A percentile compares a stretch with the other conserved stretches of the same genome.
Evolutionary conservation across 2,329 filamentous ascomycete genomes (phyloP).

Genomic region (Diplodia mutila): DNA sequence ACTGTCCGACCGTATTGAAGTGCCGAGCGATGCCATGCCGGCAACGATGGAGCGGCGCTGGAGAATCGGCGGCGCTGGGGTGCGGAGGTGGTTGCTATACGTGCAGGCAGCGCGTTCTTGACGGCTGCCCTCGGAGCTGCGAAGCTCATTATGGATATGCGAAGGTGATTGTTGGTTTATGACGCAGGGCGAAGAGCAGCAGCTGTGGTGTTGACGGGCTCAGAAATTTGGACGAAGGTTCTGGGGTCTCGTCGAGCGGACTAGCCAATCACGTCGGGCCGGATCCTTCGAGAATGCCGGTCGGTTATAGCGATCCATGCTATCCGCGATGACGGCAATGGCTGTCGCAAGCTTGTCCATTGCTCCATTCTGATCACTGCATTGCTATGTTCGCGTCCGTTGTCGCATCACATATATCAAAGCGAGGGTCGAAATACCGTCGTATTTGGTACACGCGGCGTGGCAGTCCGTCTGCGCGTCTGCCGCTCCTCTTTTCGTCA

Average conservation of each 20-base stretch:
- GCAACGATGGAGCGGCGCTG: constrained; percentile 13
- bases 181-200: neutral
- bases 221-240: neutral
- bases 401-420: too few species aligned
- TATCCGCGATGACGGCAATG: neutral
- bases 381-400: neutral
- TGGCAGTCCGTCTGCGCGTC: neutral
- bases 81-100: constrained; percentile 36
- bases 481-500: constrained; percentile 9
- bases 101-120: constrained; percentile 29
- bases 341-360: neutral
- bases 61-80: constrained; percentile 26
- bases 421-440: neutral
- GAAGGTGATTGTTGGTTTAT: neutral
- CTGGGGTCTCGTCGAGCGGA: constrained; percentile 9
- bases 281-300: constrained; percentile 18
- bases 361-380: neutral
- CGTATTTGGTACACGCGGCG: neutral
- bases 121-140: constrained; percentile 33
- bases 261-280: constrained; percentile 2
- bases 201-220: neutral
- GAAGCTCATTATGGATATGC: constrained; percentile 39
- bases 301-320: neutral
- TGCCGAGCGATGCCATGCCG: constrained; percentile 18
- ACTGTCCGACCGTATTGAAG: neutral